Base-by-base conservation (phyloP, 352 stramenopile species). In the Phytophthora ramorum region DNA sequence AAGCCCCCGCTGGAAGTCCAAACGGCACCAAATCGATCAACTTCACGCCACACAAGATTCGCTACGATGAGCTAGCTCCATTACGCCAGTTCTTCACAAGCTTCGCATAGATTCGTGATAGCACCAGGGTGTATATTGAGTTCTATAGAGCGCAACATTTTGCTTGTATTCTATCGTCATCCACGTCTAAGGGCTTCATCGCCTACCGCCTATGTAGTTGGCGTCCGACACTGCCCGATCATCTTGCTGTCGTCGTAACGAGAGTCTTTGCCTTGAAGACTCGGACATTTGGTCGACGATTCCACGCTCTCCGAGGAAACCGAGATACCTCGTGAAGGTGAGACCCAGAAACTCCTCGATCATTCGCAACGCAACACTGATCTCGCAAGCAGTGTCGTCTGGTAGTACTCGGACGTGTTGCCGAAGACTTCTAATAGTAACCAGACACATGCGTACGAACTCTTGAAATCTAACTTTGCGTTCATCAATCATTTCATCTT, bases 331-430 rank as follows among this genome's bases (percentile, higher is more conserved):
- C 12, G 76, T 85, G 58, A 90, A 93, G 50, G 69, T 90, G 10
- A 93, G 69, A 0, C 79, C 81, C 0, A 93, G 55, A 49, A 93
- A 93, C 58, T 91, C 83, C 40, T 93, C 85, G 34, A 92, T 80
- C 63, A 86, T 40, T 5, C 70, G 74, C 47, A 91, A 67, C 1
- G 71, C 58, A 1, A 80, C 68, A 30, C 57, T 81, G 50, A 91
- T 85, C 62, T 93, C 79, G 64, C 83, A 93, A 0, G 60, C 22
- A 3, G 52, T 41, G 37, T 71, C 83, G 56, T 86, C 67, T 14
- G 71, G 58, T 34, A 90, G 72, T 20, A 92, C 62, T 16, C 77
- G 71, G 12, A 73, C 55, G 52, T 93, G 85, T 53, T 93, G 85
- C 7, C 85, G 79, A 24, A 93, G 71, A 35, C 83, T 81, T 68